phyloP scores from a whole-genome alignment of 2,329 filamentous ascomycete species.

The Coniosporium tulheliwenetii region DNA sequence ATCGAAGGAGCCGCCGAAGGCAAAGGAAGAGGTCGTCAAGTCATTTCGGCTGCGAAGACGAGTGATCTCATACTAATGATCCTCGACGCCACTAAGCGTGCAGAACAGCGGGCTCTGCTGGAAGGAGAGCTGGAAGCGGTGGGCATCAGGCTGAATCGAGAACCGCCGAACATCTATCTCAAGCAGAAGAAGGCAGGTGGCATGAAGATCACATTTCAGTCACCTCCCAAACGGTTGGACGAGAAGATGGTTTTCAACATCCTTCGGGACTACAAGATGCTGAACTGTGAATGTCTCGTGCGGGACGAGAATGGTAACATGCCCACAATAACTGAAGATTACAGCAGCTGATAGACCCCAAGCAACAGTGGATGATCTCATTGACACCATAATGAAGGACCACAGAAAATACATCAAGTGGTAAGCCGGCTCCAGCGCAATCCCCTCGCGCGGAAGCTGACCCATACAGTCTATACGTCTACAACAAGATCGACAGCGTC shows the following conservation, averaged over 20 bases:
- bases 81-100: conserved; percentile 88
- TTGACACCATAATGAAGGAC: conserved; percentile 98
- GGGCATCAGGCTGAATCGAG: conserved; percentile 80
- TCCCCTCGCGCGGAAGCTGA: conserved; percentile 15
- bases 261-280: conserved; percentile 92
- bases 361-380: conserved; percentile 94
- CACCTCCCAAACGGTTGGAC: conserved; percentile 78
- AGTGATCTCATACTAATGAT: conserved; percentile 96
- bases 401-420: conserved; percentile 93
- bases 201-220: conserved; percentile 95
- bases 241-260: conserved; percentile 99
- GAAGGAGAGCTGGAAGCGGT: conserved; percentile 92
- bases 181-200: conserved; percentile 92
- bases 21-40: conserved; percentile 87
- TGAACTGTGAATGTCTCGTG: conserved; percentile 92
- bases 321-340: neutral
- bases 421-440: conserved; percentile 13
- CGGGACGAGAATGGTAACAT: conserved; percentile 65
- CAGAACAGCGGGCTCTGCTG: conserved; percentile 76
- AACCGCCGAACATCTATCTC: conserved; percentile 93
- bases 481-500: conserved; percentile 98
- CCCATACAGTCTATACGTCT: conserved; percentile 65
- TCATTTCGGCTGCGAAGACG: conserved; percentile 92
- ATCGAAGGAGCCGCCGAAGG: conserved; percentile 94
- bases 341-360: conserved; percentile 3